Base-by-base conservation (phyloP, 2,329 filamentous ascomycete species). In the Stagonosporopsis chrysanthemi region DNA sequence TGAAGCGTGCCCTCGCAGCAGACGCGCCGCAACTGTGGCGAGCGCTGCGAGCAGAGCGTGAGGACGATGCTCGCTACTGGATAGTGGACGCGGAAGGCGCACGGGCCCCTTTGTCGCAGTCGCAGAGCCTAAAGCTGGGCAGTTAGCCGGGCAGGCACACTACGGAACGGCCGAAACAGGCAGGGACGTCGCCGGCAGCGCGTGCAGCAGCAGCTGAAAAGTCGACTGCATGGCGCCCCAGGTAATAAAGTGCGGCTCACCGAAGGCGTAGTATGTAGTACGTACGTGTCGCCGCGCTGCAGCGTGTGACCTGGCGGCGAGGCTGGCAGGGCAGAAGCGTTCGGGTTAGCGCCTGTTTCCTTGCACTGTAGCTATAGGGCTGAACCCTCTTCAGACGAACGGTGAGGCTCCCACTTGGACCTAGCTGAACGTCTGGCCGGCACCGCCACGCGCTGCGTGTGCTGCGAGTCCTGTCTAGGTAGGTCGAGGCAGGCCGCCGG, bases 1-100 rank as follows among this genome's bases (percentile, higher is more conserved):
- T 76, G 75, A 75, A 69, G 68, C 59, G 68, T 66, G 64, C 59
- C 54, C 54, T 58, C 51, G 61, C 61, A 62, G 60, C 60, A 61
- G 60, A 61, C 60, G 58, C 65, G 61, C 60, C 62, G 66, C 63
- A 64, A 63, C 40, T 62, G 68, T 73, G 69, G 71, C 72, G 65
- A 72, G 63, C 47, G 57, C 62, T 46, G 58, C 54, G 56, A 56
- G 64, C 54, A 61, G 51, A 52, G 46, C 35, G 57, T 48, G 44
- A 57, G 39, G 47, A 44, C 33, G 48, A 44, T 57, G 54, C 48
- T 58, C 52, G 60, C 57, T 58, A 61, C 60, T 67, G 64, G 61
- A 61, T 52, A 56, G 55, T 55, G 56, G 56, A 56, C 40, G 58
- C 53, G 43, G 54, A 49, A 47, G 33, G 57, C 48, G 65, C 62